phyloP scores from a whole-genome alignment of 495 filamentous ascomycete genomes.

The Penicillium psychrofluorescens region DNA sequence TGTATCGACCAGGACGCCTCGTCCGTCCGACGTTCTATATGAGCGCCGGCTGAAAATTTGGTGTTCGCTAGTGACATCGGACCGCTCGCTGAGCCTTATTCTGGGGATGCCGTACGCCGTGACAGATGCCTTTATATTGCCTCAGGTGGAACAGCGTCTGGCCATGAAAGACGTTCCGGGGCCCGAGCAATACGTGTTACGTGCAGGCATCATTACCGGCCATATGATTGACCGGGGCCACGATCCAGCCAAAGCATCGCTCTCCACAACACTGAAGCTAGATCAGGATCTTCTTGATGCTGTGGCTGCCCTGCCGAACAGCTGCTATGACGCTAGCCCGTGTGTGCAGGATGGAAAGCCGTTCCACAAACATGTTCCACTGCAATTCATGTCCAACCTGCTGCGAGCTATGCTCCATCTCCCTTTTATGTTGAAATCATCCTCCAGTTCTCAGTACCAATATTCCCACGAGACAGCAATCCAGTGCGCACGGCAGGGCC shows the following conservation, averaged over 20 bases:
- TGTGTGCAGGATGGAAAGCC: conserved; percentile 8
- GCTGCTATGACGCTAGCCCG: conserved; percentile 20
- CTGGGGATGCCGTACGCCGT: conserved; percentile 45
- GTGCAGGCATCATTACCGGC: conserved; percentile 31
- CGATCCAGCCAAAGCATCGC: conserved; percentile 24
- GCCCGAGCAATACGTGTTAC: conserved; percentile 22
- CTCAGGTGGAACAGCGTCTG: conserved; percentile 14
- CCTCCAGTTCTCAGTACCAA: conserved; percentile 29
- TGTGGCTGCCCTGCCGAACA: conserved; percentile 24
- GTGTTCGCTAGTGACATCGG: conserved; percentile 33
- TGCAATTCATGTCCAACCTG: conserved; percentile 41
- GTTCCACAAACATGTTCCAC: conserved; percentile 25
- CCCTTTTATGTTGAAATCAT: conserved; percentile 47
- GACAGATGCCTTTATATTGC: conserved; percentile 25
- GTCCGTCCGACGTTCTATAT: conserved; percentile 13
- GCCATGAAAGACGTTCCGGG: conserved; percentile 5
- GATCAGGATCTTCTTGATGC: conserved; percentile 42
- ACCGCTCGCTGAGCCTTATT: conserved; percentile 39
- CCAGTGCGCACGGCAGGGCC: conserved; percentile 39
- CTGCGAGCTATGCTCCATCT: conserved; percentile 42
- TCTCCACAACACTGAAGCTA: conserved; percentile 35
- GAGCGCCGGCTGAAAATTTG: conserved; percentile 33
- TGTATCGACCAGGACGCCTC: conserved; percentile 16
- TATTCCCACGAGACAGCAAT: conserved; percentile 36
- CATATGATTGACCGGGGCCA: conserved; percentile 48